A percentile compares a stretch with the other conserved stretches of the same genome.
phyloP scores from a whole-genome alignment of 2,329 filamentous ascomycete genomes.

The Metarhizium sp. region DNA sequence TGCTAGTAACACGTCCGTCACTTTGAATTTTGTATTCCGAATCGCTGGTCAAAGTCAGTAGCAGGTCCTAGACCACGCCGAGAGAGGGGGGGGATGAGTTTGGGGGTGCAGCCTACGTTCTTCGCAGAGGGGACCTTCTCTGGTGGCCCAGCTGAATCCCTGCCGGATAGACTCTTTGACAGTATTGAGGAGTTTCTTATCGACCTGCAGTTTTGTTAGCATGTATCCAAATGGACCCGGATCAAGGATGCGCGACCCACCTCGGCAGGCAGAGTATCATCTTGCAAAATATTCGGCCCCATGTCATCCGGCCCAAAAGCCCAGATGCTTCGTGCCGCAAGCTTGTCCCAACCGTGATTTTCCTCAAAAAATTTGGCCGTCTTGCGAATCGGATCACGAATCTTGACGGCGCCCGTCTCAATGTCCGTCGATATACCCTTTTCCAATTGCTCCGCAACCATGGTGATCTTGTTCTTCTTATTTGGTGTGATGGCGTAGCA shows the following conservation, averaged over 20 bases:
- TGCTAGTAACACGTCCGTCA: constrained; percentile 83
- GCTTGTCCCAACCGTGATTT: constrained; percentile 91
- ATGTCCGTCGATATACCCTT: constrained; percentile 94
- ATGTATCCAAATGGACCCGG: background rate
- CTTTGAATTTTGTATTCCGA: constrained; percentile 93
- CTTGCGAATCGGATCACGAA: constrained; percentile 85
- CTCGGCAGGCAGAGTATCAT: constrained; percentile 89
- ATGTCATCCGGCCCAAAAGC: constrained; percentile 94
- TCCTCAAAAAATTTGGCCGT: constrained; percentile 97
- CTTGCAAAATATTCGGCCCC: constrained; percentile 90
- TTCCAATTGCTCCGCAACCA: constrained; percentile 93
- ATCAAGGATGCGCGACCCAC: constrained; percentile 28
- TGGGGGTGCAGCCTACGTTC: constrained; percentile 58
- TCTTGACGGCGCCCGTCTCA: constrained; percentile 79
- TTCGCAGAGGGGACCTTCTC: constrained; percentile 94
- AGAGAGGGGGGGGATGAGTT: background rate
- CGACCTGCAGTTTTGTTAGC: constrained; percentile 44
- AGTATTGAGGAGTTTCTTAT: constrained; percentile 79
- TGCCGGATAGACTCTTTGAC: constrained; percentile 91
- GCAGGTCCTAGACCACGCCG: background rate
- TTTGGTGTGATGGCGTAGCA: constrained; percentile 97
- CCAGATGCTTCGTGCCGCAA: constrained; percentile 94
- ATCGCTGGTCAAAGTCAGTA: constrained; percentile 51
- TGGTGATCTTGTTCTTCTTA: constrained; percentile 98
- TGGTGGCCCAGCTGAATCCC: constrained; percentile 91